phyloP scores from a whole-genome alignment of 495 filamentous ascomycete genomes.

The Poronia punctata region DNA sequence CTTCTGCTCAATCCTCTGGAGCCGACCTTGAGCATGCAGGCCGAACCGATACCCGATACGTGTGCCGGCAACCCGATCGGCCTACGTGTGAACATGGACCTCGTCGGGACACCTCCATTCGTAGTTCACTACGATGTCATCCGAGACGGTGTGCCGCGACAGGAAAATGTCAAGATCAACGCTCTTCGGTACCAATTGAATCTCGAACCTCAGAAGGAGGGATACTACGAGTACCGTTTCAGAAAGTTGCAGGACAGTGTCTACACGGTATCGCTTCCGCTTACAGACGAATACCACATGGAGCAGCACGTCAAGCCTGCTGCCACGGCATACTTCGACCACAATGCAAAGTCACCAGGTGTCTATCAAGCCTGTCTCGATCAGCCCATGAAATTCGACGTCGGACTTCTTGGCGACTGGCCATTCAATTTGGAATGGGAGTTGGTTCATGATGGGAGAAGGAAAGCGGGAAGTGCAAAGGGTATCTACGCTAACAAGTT shows the following conservation, averaged over 20 bases:
- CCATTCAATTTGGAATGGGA: slow-evolving; percentile 93
- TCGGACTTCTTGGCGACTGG: slow-evolving; percentile 68
- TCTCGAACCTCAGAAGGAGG: slow-evolving; percentile 72
- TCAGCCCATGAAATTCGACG: slow-evolving; percentile 63
- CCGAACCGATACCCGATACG: slow-evolving; percentile 82
- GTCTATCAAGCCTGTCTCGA: slow-evolving; percentile 81
- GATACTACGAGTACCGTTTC: slow-evolving; percentile 82
- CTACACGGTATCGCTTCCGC: slow-evolving; percentile 46
- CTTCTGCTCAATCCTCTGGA: slow-evolving; percentile 84
- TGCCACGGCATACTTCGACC: slow-evolving; percentile 67
- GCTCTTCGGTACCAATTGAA: slow-evolving; percentile 72
- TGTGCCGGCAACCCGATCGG: slow-evolving; percentile 92
- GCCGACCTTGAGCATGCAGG: slow-evolving; percentile 62
- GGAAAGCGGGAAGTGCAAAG: slow-evolving; percentile 57
- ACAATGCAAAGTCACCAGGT: slow-evolving; percentile 43
- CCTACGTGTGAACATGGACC: slow-evolving; percentile 74
- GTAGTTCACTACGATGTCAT: slow-evolving; percentile 63
- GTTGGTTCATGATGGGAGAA: slow-evolving; percentile 81
- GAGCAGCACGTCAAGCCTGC: slow-evolving; percentile 91
- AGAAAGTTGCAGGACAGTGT: slow-evolving; percentile 70
- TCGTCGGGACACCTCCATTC: slow-evolving; percentile 89
- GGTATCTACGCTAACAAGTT: slow-evolving; percentile 52
- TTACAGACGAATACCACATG: slow-evolving; percentile 43
- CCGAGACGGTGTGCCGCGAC: slow-evolving; percentile 42
- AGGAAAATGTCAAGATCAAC: slow-evolving; percentile 47